These are phyloP conservation scores for Pinus tabuliformis DNA, from an alignment of 75 land plant genomes.

Conservation along the genomic window DNA sequence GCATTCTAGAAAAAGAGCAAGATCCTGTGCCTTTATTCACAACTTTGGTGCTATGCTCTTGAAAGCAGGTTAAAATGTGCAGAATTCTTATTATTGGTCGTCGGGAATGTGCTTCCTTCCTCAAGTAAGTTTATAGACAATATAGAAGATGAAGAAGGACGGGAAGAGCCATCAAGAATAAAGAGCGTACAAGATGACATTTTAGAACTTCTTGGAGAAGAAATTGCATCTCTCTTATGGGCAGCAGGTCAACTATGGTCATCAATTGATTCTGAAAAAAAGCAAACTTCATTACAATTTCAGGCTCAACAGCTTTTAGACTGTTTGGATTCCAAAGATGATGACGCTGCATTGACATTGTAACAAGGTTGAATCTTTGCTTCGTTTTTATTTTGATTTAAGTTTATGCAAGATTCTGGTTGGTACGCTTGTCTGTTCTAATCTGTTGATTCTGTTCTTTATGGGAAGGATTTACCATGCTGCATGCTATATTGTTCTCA, in stretches of 20 bases:
- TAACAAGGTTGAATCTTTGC: background rate
- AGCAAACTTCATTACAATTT: slow-evolving; percentile 6
- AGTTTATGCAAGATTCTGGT: background rate
- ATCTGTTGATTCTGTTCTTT: background rate
- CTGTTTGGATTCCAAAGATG: background rate
- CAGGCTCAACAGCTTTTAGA: slow-evolving; percentile 8
- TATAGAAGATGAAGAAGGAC: background rate
- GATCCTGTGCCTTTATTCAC: background rate
- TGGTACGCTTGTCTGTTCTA: background rate
- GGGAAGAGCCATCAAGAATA: background rate
- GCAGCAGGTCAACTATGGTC: slow-evolving; percentile 8
- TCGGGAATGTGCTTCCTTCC: slow-evolving; percentile 3
- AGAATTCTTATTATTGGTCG: slow-evolving; percentile 4
- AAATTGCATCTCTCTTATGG: slow-evolving; percentile 12
- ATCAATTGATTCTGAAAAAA: slow-evolving; percentile 1
- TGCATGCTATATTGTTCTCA: background rate
- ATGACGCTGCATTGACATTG: background rate
- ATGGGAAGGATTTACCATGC: background rate
- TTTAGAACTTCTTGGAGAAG: slow-evolving; percentile 5
- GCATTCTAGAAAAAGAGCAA: background rate
- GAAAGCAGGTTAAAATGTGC: slow-evolving; percentile 9
- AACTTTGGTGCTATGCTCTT: background rate
- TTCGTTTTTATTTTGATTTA: background rate
- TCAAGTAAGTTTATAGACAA: slow-evolving; percentile 8
- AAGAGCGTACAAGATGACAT: slow-evolving; percentile 9